Conservation (phyloP, 768 basidiomycete genomes). For the Pleurotus platypus region DNA sequence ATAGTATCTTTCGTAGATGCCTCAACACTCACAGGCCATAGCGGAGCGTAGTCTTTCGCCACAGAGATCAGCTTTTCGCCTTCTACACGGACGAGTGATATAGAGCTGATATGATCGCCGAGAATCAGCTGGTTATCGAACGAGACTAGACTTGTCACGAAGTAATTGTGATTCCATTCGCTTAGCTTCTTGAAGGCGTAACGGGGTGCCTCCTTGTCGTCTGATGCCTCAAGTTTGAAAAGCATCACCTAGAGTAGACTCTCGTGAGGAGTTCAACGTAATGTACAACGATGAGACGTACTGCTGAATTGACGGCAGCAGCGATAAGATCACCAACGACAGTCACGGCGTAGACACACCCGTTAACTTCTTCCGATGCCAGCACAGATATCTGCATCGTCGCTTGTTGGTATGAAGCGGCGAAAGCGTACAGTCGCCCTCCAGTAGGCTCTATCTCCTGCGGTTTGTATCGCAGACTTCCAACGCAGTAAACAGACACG, state of each 20-base stretch:
- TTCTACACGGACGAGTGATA: conserved; percentile 60
- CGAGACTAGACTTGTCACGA: conserved; percentile 64
- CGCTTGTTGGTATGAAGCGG: conserved; percentile 25
- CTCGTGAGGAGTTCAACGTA: no score
- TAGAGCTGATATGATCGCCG: conserved; percentile 80
- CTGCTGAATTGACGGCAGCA: conserved; percentile 75
- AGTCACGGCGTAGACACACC: conserved; percentile 68
- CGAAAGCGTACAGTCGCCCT: conserved; percentile 63
- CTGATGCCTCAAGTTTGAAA: conserved; percentile 33
- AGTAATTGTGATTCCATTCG: conserved; percentile 81
- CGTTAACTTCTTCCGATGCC: conserved; percentile 44
- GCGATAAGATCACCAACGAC: conserved; percentile 48
- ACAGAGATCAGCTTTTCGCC: conserved; percentile 44
- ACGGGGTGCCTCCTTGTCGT: conserved; percentile 25
- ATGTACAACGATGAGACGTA: conserved; percentile 27
- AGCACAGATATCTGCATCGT: conserved; percentile 32
- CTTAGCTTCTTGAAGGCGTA: conserved; percentile 39
- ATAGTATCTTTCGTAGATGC: conserved; percentile 49
- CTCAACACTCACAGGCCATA: conserved; percentile 71
- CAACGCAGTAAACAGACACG: conserved; percentile 46
- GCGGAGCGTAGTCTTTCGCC: conserved; percentile 71
- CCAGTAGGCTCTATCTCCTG: conserved; percentile 46
- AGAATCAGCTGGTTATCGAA: conserved; percentile 54
- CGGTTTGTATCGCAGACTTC: conserved; percentile 37
- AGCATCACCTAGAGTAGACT: conserved; percentile 38